Evolutionary conservation across 768 basidiomycete genomes (phyloP), one percentile per base, ranked within the genome.

Genomic region (Mycena floridula): DNA sequence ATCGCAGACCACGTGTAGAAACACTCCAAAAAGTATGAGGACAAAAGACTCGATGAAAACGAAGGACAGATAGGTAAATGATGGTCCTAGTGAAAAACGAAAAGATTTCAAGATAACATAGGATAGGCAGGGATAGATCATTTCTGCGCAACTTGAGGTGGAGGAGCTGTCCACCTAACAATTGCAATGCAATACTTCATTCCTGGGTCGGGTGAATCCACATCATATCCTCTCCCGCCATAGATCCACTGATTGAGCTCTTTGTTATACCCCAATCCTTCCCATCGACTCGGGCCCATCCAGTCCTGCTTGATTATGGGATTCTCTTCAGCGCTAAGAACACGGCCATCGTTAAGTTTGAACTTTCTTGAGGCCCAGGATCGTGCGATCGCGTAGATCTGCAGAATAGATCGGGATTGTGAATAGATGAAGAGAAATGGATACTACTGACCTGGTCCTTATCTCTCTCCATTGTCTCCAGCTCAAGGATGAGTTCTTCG

Each of bases 401-500:
- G 16, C 5, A 45, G 15, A 16, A 24, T 21, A 13, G 27, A 36
- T 25, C 16, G 26, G 12, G 15, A 16, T 37, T 2, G 23, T 8
- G n/a, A n/a, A 2, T 42, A 8, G 9, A 41, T 13, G 12, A 25
- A 3, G 18, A 22, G 3, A 8, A n/a, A 5, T 1, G 25, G 20
- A 5, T 15, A 7, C 11, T 5, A n/a, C 41, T 23, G 23, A 48
- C 50, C 41, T 59, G 51, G 27, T 53, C 56, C 35, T 47, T 51
- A 39, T 58, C 50, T 3, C 36, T 40, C 8, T 59, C 56, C 35
- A 57, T 53, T 8, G 46, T 53, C 38, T 59, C 58, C n/a, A 59
- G 26, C 50, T 59, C 58, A 3, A 59, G 35, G 35, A 50, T 40
- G 13, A 59, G 40, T 25, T 56, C 48, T 37, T 53, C 18, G 27